Percentiles rank a stretch among this genome's conserved stretches.
Evolutionary conservation across 2,329 filamentous ascomycete genomes (phyloP).

Genomic region (Aspergillus hiratsukae): DNA sequence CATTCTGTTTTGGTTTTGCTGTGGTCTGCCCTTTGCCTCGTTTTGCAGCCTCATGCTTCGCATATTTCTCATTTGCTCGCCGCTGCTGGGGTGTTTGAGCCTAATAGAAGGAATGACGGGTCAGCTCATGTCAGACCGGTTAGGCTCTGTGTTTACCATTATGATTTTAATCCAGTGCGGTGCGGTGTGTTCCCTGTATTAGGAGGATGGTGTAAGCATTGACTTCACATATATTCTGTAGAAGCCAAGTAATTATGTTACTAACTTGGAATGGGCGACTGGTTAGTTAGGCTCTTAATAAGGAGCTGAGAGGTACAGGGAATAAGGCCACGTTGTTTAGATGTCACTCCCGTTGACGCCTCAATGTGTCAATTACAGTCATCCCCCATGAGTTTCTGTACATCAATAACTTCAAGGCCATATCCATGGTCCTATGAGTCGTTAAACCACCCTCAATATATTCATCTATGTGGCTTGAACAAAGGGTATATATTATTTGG

Average conservation of each 20-base stretch:
- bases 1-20: constrained; percentile 45
- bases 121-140: neutral
- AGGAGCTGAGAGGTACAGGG: constrained; percentile 1
- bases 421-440: too few relatives aligned
- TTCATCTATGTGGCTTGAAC: too few relatives aligned
- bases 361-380: neutral
- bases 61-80: constrained; percentile 59
- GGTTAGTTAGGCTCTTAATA: neutral
- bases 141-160: neutral
- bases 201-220: neutral
- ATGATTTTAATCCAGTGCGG: neutral
- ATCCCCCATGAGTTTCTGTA: neutral
- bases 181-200: neutral
- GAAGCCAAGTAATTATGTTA: neutral
- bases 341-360: neutral
- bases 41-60: constrained; percentile 55
- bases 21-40: constrained; percentile 50
- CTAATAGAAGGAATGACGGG: constrained; percentile 28
- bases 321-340: constrained; percentile 12
- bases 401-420: too few relatives aligned
- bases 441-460: too few relatives aligned
- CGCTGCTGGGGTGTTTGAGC: constrained; percentile 64
- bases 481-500: too few relatives aligned
- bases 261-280: neutral
- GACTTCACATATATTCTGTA: neutral